These are phyloP conservation scores for Tolypocladium album DNA, from an alignment of 2,329 filamentous ascomycete genomes.

Conservation along the genomic window DNA sequence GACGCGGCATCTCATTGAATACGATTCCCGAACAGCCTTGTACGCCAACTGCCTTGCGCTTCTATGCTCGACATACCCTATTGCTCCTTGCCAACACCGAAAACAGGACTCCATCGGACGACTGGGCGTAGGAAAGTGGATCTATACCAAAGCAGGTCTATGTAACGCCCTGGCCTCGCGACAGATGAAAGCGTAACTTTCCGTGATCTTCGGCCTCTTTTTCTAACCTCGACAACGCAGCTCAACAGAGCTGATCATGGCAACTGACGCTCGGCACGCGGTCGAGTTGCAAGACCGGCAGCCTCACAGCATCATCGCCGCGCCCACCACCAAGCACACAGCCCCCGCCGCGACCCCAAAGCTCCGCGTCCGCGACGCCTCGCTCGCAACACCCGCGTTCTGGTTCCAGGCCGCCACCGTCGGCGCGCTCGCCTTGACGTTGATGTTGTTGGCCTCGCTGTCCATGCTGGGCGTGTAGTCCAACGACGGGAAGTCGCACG, in stretches of 20 bases:
- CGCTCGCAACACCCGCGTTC: conserved; percentile 1
- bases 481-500: conserved; percentile 20
- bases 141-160: neutral
- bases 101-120: too few relatives aligned
- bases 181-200: neutral
- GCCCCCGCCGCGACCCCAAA: neutral
- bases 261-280: neutral
- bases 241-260: too few relatives aligned
- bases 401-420: conserved; percentile 3
- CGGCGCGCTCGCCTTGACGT: conserved; percentile 21
- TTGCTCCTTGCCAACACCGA: too few relatives aligned
- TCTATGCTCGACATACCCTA: too few relatives aligned
- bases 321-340: neutral
- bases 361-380: neutral
- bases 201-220: too few relatives aligned
- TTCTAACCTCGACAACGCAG: too few relatives aligned
- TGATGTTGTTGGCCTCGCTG: conserved; percentile 18
- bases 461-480: conserved; percentile 20
- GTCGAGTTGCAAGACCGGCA: neutral
- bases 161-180: neutral
- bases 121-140: too few relatives aligned
- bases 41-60: too few relatives aligned
- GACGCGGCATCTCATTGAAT: too few relatives aligned
- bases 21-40: too few relatives aligned
- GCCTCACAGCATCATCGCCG: conserved; percentile 1